These are phyloP conservation scores for Monosporascus sp. DNA, from an alignment of 2,329 filamentous ascomycete species.

Conservation along the genomic window DNA sequence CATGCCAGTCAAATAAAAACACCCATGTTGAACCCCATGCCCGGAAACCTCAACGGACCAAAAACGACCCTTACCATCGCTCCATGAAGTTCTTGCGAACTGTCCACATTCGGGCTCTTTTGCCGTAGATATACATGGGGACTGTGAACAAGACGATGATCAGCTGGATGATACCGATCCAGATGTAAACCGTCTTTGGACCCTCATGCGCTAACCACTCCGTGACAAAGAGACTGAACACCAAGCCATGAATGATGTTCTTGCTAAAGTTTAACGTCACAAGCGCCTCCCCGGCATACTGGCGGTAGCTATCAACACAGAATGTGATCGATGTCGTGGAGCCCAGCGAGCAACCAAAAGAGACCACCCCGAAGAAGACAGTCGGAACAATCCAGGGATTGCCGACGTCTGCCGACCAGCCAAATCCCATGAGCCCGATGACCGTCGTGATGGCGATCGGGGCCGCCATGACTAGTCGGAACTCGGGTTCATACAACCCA, in stretches of 20 bases:
- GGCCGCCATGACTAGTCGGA: conserved; percentile 79
- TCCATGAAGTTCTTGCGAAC: conserved; percentile 82
- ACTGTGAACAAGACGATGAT: conserved; percentile 68
- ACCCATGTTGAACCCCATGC: no score
- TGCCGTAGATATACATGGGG: conserved; percentile 92
- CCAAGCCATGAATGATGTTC: conserved; percentile 84
- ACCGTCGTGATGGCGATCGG: conserved; percentile 75
- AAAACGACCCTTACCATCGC: conserved; percentile 42
- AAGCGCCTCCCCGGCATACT: conserved; percentile 89
- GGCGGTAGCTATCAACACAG: conserved; percentile 85
- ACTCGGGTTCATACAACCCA: conserved; percentile 94
- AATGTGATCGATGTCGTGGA: conserved; percentile 92
- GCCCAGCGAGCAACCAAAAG: conserved; percentile 85
- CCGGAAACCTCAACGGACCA: neutral
- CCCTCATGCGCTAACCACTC: conserved; percentile 75
- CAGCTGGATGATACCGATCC: conserved; percentile 81
- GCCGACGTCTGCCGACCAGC: conserved; percentile 76
- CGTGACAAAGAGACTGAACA: conserved; percentile 85
- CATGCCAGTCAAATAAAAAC: no score
- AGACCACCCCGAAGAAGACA: conserved; percentile 85
- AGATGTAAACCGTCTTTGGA: conserved; percentile 71
- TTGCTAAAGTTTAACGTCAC: conserved; percentile 94
- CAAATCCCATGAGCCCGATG: conserved; percentile 88
- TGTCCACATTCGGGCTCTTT: conserved; percentile 91
- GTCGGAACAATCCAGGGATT: conserved; percentile 90